Base-by-base conservation (phyloP, 2,329 filamentous ascomycete genomes). In the Cercospora sp. region DNA sequence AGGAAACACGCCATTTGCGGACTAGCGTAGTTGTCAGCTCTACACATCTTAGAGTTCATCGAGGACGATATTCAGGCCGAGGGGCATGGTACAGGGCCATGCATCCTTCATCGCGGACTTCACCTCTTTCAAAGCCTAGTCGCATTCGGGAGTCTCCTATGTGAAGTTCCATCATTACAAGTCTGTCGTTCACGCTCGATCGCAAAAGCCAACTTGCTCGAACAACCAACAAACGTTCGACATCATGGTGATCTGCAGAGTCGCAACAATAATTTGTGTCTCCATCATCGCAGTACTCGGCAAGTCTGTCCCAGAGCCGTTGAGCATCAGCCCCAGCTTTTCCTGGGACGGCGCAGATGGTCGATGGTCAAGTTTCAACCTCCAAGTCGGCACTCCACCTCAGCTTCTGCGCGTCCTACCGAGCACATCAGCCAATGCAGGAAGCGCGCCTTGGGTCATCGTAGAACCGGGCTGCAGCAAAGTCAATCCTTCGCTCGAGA, bases 301-400 rank as follows among this genome's bases (percentile, higher is more conserved):
- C 2, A 51, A 13, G 48, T 26, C 20, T 53, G 48, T 16, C 20
- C 48, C 48, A 53, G 48, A 53, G 48, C 48, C 20, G 13, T 26
- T 53, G 5, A 53, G 48, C 20, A 26, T 53, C 20, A 53, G 20
- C 12, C 48, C 48, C 20, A 53, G 48, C 48, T 53, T 53, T 23
- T 63, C 57, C 65, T 71, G 68, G 66, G 70, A 70, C 48, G 73
- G 72, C 10, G 65, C 72, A 36, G 73, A 75, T 67, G 74, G 74
- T 8, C 63, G 53, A 7, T 75, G 74, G 73, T 71, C 68, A 13
- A 74, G 68, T 10, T 75, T 75, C 63, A 39, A 55, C n/a, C 59
- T 76, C 18, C 53, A 63, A 16, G 70, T 74, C 42, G 75, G 75
- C 39, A 75, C 71, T 16, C 73, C 73, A 9, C 60, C 64, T 26